Evolutionary conservation across 352 stramenopile species (phyloP).

Genomic region (Pythium dissotocum): DNA sequence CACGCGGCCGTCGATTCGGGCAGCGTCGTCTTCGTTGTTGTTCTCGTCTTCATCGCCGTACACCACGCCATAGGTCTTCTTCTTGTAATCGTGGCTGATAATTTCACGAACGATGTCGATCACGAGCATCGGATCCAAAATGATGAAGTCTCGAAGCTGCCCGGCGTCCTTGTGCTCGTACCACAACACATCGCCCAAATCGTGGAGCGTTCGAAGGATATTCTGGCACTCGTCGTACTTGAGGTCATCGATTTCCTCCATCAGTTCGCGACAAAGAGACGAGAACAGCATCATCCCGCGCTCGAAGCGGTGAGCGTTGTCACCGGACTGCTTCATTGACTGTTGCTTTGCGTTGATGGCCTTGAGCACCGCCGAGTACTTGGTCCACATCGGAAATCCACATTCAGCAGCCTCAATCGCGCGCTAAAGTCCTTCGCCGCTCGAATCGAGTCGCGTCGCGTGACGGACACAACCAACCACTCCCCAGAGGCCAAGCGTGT

Average conservation of each 20-base stretch:
- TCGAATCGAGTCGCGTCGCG: neutral
- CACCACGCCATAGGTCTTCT: neutral
- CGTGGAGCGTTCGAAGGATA: conserved; percentile 21
- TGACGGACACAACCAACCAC: neutral
- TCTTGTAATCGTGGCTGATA: conserved; percentile 18
- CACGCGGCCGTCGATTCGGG: conserved; percentile 10
- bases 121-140: conserved; percentile 32
- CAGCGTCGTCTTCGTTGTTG: neutral
- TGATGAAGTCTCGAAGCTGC: conserved; percentile 11
- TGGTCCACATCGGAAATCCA: neutral
- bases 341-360: neutral
- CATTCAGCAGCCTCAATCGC: neutral
- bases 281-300: neutral
- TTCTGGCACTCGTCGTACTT: conserved; percentile 11
- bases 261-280: conserved; percentile 6
- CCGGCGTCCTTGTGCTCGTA: conserved; percentile 19
- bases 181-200: conserved; percentile 28
- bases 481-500: neutral
- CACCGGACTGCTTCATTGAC: neutral
- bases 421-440: neutral
- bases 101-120: conserved; percentile 35
- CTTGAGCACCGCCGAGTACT: neutral
- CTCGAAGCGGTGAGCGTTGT: neutral
- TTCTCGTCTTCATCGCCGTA: neutral
- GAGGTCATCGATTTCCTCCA: conserved; percentile 23